Evolutionary conservation across 2,329 filamentous ascomycete species (phyloP).

Genomic region (Stenocarpella maydis): DNA sequence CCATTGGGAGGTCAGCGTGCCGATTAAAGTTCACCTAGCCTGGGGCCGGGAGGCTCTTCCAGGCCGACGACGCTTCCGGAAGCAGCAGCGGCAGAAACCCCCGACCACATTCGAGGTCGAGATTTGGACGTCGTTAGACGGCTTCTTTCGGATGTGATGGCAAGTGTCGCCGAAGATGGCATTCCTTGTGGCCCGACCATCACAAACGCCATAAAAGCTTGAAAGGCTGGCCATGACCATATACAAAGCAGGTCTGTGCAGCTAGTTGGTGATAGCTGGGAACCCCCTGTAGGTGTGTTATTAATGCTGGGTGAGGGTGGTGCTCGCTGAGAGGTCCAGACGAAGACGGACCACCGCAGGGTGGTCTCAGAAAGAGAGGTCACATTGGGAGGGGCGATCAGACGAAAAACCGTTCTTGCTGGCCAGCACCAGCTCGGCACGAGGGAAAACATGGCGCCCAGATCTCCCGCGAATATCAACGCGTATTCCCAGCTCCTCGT

Average conservation of each 20-base stretch:
- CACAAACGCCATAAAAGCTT: constrained; percentile 5
- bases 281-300: neutral
- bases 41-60: neutral
- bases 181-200: neutral
- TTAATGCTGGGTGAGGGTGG: neutral
- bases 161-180: constrained; percentile 3
- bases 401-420: neutral
- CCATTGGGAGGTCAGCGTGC: constrained; percentile 7
- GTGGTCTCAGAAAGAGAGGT: constrained; percentile 8
- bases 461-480: neutral
- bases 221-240: constrained; percentile 4
- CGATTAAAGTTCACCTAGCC: constrained; percentile 10
- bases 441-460: neutral
- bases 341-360: constrained; percentile 1
- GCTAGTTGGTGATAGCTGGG: neutral
- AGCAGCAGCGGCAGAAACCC: neutral
- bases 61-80: neutral
- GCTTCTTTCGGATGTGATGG: constrained; percentile 7
- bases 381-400: constrained; percentile 18
- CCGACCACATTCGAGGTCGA: neutral
- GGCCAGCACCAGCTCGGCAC: neutral
- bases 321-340: constrained; percentile 6
- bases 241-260: neutral
- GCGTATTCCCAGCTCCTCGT: constrained; percentile 4
- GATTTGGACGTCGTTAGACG: neutral